Base-by-base conservation (phyloP, 305 asterid species). In the Fraxinus platypoda region DNA sequence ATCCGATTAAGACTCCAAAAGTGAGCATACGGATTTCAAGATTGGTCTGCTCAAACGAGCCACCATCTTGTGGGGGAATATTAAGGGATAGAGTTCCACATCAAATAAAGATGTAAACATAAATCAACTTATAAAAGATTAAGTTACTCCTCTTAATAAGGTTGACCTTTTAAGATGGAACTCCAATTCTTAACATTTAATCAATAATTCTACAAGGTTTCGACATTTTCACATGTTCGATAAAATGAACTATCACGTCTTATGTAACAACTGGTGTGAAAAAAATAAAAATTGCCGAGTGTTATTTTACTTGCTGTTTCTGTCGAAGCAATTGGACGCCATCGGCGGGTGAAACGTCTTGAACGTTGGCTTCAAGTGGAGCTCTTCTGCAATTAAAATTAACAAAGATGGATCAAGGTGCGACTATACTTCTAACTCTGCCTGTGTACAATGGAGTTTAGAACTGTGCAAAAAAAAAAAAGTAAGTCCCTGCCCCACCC, bases 261-360 rank as follows among this genome's bases (percentile, higher is more conserved):
- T 13, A 15, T 3, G n/a, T 46, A 46, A 46, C 19, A 3, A 46
- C n/a, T 12, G 54, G 4, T 3, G n/a, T 0, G 4, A 1, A 38
- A 38, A 1, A 38, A 38, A 38, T 0, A 1, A 38, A 38, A 38
- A 2, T 54, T 17, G 8, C 4, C 3, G 0, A 19, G 9, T 12
- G 11, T 23, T n/a, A 4, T 79, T 41, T 72, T 87, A 87, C 90
- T 38, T 80, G 78, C 4, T 80, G n/a, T 68, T 74, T 28, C 31
- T 15, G 76, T 33, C 5, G 62, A 78, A 68, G 66, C 82, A 84
- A 57, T 1, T 43, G 81, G 26, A 85, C 84, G 72, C 78, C 83
- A 30, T 35, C 30, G 30, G 71, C 3, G 35, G 82, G 73, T 26
- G 8, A 77, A 64, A 46, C 31, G 31, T 37, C 83, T 66, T 78